phyloP scores from a whole-genome alignment of 1,284 basidiomycete species.

The Inonotus obliquus region DNA sequence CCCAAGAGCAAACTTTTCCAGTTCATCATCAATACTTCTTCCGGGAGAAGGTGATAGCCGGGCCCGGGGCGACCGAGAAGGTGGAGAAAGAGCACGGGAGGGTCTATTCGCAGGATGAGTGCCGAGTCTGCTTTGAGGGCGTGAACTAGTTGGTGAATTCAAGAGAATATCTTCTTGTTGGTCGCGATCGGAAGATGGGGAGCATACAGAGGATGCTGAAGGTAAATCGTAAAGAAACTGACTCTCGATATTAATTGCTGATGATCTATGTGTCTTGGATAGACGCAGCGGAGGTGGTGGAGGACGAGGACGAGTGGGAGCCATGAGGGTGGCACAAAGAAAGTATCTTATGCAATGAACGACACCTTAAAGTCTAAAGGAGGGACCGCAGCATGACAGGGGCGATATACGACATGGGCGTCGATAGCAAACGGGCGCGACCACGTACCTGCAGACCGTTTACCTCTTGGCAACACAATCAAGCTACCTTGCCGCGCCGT shows the following conservation, averaged over 20 bases:
- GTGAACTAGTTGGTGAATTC: constrained; percentile 53
- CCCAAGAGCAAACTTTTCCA: constrained; percentile 67
- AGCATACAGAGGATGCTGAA: constrained; percentile 43
- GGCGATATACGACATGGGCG: not conserved
- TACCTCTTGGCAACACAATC: not conserved
- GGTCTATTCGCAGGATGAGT: constrained; percentile 27
- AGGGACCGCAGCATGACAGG: not conserved
- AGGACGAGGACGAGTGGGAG: constrained; percentile 54
- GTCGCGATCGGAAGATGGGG: constrained; percentile 44
- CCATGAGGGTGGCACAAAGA: not conserved
- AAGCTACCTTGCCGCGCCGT: not conserved
- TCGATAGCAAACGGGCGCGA: not conserved
- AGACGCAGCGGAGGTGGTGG: constrained; percentile 60
- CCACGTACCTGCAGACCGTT: not conserved
- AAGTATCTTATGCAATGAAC: not conserved
- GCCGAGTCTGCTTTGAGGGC: constrained; percentile 45
- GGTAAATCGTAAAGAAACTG: constrained; percentile 72
- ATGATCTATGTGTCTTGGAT: constrained; percentile 37
- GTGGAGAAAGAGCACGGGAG: constrained; percentile 23
- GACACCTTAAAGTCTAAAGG: not conserved
- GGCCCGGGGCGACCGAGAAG: constrained; percentile 50
- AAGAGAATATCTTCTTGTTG: constrained; percentile 41
- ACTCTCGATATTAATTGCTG: constrained; percentile 37
- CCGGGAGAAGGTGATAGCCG: constrained; percentile 62
- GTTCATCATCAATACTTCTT: constrained; percentile 46